Evolutionary conservation across 1,139 yeast species (phyloP), one percentile per base, ranked within the genome.

Genomic region (Kluyveromyces sp.): DNA sequence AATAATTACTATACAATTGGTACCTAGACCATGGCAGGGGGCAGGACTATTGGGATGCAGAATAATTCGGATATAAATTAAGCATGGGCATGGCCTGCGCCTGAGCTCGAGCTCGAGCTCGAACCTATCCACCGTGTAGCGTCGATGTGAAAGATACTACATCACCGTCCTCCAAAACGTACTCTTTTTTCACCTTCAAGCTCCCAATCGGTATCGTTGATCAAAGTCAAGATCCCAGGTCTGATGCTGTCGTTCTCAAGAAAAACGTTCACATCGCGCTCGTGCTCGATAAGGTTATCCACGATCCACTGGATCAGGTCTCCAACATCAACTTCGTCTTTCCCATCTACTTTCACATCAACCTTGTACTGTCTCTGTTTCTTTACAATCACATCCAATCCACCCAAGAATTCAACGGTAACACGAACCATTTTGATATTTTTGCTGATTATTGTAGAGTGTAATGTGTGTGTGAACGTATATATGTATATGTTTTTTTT

Each of bases 181-280:
- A 89, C 7, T 78, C 83, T 57, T 86, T 86, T 92, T 66, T 82
- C 89, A 8, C 90, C 97, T 62, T 89, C 95, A 31, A 92, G 68
- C 60, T 92, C 98, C 98, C 98, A 92, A 67, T 92, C 98, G 0
- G 96, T 82, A 60, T 92, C 98, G 60, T 92, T 92, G 53, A 92
- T 83, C 47, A 92, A 73, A 6, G 92, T 96, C 52, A 92, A 71
- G 40, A 92, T 88, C 2, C 98, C 98, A 0, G 97, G 96, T 45
- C 97, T 79, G 6, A 85, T 80, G 2, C 69, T 75, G 4, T 73
- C 95, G 56, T 88, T 92, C 56, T 87, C 95, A 10, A 90, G 73
- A 61, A 90, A 88, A 33, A 89, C 83, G 4, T 80, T 83, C 27
- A 76, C 69, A 59, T 83, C 90, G 50, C 78, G 79, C 28, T 77